Percentiles rank a stretch among this genome's conserved stretches.
phyloP scores from a whole-genome alignment of 2,329 filamentous ascomycete species.

The Xylaria sp. region DNA sequence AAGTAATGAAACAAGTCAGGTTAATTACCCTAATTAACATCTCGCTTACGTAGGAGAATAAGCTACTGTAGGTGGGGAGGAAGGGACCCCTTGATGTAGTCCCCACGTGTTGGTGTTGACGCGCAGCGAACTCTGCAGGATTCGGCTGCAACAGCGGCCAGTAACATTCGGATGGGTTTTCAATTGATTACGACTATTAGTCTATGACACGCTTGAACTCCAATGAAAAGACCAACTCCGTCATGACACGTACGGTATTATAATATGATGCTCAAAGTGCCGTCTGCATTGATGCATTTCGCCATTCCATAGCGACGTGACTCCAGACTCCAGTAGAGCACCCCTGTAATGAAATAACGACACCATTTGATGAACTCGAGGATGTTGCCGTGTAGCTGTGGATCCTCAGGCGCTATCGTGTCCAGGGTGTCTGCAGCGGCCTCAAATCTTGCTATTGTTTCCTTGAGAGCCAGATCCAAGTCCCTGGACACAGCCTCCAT shows the following conservation, averaged over 20 bases:
- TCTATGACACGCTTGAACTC: not conserved
- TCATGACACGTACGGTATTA: conserved; percentile 25
- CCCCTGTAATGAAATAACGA: conserved; percentile 46
- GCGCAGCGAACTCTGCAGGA: conserved; percentile 15
- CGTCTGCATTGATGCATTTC: conserved; percentile 43
- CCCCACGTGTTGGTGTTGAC: conserved; percentile 22
- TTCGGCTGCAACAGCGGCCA: not conserved
- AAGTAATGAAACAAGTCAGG: conserved; percentile 2
- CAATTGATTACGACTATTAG: conserved; percentile 12
- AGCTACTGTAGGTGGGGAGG: not conserved
- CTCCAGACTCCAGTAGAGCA: conserved; percentile 46
- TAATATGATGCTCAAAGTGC: conserved; percentile 43
- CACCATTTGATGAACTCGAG: conserved; percentile 45
- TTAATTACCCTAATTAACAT: conserved; percentile 11
- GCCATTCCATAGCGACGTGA: conserved; percentile 47
- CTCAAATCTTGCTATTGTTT: conserved; percentile 42
- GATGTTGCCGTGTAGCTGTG: conserved; percentile 39
- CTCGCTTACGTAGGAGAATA: not conserved
- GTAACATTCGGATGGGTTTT: not conserved
- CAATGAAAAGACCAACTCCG: conserved; percentile 4
- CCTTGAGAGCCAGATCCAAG: conserved; percentile 36
- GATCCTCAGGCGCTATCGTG: conserved; percentile 34
- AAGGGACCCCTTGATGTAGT: not conserved
- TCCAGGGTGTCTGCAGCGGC: conserved; percentile 37
- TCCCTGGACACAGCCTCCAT: conserved; percentile 39